These are phyloP conservation scores for Datura wrightii DNA, from an alignment of 257 asterid genomes.

Conservation along the genomic window DNA sequence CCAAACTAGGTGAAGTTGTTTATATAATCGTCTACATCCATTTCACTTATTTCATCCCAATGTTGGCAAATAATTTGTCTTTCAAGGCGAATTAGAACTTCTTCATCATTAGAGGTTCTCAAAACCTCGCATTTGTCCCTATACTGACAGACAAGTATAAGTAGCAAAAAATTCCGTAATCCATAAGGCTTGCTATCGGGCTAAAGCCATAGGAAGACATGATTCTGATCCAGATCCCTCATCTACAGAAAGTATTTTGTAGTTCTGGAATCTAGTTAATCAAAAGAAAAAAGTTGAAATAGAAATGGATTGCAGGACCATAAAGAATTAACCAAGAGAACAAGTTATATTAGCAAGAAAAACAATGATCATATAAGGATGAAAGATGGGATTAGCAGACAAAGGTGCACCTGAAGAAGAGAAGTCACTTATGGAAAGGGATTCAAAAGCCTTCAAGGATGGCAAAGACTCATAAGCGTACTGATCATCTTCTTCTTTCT, in stretches of 20 bases:
- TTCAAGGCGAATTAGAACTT: neutral
- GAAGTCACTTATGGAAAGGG: slow-evolving; percentile 55
- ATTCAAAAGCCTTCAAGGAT: slow-evolving; percentile 69
- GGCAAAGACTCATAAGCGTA: slow-evolving; percentile 75
- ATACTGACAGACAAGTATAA: neutral
- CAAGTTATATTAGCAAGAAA: neutral
- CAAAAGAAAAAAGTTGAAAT: slow-evolving; percentile 10
- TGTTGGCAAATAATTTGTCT: neutral
- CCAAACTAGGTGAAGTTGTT: neutral
- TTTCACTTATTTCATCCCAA: neutral
- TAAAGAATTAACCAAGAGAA: neutral
- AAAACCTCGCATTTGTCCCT: neutral
- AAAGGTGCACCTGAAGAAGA: slow-evolving; percentile 62
- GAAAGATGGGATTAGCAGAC: neutral
- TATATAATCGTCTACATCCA: neutral
- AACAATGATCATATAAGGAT: neutral
- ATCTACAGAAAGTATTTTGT: neutral
- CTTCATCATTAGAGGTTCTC: neutral
- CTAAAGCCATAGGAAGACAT: neutral
- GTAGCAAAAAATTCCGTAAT: neutral
- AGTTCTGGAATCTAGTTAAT: neutral
- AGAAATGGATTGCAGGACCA: neutral
- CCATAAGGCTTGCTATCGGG: neutral
- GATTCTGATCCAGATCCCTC: neutral
- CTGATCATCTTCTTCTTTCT: slow-evolving; percentile 70